A percentile compares a stretch with the other conserved stretches of the same genome.
These are phyloP conservation scores for Onygenales sp. DNA, from an alignment of 2,329 filamentous ascomycete species.

Conservation along the genomic window DNA sequence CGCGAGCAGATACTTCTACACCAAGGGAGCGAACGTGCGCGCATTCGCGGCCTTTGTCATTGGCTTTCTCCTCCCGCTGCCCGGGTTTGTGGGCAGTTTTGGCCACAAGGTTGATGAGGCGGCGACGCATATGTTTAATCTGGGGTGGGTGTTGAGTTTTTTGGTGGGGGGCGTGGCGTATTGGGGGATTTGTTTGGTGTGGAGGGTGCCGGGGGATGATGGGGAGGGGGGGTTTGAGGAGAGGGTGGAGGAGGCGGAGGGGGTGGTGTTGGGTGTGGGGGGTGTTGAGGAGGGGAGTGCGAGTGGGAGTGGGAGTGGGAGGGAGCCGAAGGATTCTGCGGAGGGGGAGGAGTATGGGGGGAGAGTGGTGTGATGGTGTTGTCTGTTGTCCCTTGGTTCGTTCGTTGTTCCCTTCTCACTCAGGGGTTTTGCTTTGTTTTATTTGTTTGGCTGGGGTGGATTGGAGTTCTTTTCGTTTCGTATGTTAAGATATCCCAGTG, in stretches of 20 bases:
- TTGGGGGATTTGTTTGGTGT: constrained; percentile 9
- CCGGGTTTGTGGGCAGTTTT: constrained; percentile 14
- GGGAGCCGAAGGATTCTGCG: background rate
- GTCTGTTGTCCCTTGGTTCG: no score
- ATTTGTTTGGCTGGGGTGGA: no score
- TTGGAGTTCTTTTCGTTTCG: no score
- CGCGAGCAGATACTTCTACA: constrained; percentile 24
- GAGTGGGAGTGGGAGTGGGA: background rate
- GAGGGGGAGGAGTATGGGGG: background rate
- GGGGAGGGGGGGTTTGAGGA: constrained; percentile 5
- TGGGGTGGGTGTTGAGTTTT: constrained; percentile 18
- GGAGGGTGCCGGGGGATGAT: constrained; percentile 10
- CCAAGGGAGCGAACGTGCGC: constrained; percentile 21
- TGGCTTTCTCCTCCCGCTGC: constrained; percentile 15
- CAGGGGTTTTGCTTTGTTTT: no score
- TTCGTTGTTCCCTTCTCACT: no score
- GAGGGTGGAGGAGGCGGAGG: constrained; percentile 7
- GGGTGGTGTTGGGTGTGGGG: background rate
- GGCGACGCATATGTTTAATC: constrained; percentile 14
- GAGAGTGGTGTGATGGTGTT: no score
- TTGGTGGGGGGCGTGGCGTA: constrained; percentile 13
- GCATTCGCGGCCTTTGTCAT: constrained; percentile 15
- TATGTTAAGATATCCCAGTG: no score
- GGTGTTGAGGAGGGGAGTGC: background rate
- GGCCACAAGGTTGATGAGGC: constrained; percentile 8